phyloP scores from a whole-genome alignment of 257 asterid genomes.

The Salvia splendens region DNA sequence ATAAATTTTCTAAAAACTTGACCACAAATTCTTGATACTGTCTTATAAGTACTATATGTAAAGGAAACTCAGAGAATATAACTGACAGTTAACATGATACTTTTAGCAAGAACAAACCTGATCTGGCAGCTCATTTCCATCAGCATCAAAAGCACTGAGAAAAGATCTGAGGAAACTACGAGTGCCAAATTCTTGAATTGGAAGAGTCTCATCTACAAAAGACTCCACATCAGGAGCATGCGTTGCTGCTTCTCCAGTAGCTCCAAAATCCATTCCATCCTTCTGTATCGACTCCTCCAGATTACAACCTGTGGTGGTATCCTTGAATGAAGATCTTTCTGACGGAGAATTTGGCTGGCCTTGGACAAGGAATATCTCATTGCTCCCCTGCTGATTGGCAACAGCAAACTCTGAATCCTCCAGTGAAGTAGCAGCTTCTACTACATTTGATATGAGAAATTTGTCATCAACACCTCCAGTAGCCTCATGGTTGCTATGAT shows the following conservation, averaged over 20 bases:
- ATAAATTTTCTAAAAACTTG: no score
- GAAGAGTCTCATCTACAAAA: conserved; percentile 36
- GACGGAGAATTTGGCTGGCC: conserved; percentile 30
- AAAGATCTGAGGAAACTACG: conserved; percentile 47
- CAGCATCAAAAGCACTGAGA: conserved; percentile 38
- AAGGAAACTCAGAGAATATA: conserved; percentile 5
- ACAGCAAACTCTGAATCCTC: conserved; percentile 24
- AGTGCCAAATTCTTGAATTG: conserved; percentile 46
- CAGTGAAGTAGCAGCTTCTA: conserved; percentile 25
- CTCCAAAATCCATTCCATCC: conserved; percentile 22
- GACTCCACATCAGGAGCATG: conserved; percentile 41
- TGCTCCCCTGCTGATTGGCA: conserved; percentile 30
- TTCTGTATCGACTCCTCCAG: conserved; percentile 33
- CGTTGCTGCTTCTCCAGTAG: conserved; percentile 14
- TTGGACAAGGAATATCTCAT: conserved; percentile 24
- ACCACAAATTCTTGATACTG: neutral
- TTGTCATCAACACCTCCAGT: conserved; percentile 35
- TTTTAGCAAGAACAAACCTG: conserved; percentile 46
- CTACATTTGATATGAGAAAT: conserved; percentile 31
- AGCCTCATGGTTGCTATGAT: conserved; percentile 23
- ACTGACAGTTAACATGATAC: neutral
- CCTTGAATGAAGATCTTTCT: conserved; percentile 30
- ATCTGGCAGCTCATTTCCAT: conserved; percentile 34
- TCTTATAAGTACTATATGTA: neutral
- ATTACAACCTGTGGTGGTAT: conserved; percentile 28